These are phyloP conservation scores for Tolypocladium endophyticum DNA, from an alignment of 2,329 filamentous ascomycete genomes.

Conservation along the genomic window DNA sequence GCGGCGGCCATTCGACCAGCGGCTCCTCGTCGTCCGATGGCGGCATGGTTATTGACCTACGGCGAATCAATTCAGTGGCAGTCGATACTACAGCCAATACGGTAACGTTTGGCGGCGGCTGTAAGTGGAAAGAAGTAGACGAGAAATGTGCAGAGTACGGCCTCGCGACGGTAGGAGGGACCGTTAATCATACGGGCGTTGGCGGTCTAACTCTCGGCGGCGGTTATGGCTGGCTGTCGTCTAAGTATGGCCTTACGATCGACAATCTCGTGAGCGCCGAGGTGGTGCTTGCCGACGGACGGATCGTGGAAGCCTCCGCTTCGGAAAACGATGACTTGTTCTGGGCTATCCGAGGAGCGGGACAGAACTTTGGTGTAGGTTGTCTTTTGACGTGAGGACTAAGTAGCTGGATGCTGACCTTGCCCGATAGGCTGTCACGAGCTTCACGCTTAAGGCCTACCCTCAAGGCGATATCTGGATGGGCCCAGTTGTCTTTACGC, in stretches of 20 bases:
- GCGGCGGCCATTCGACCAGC: slow-evolving; percentile 47
- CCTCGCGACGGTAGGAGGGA: slow-evolving; percentile 50
- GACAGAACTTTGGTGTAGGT: slow-evolving; percentile 29
- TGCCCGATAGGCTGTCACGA: slow-evolving; percentile 16
- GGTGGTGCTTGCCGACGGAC: slow-evolving; percentile 27
- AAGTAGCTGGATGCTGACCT: background rate
- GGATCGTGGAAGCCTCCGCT: slow-evolving; percentile 26
- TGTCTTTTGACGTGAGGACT: background rate
- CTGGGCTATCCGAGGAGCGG: slow-evolving; percentile 29
- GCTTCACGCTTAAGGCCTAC: slow-evolving; percentile 22
- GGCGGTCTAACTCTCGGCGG: slow-evolving; percentile 48
- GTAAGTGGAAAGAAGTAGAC: slow-evolving; percentile 44
- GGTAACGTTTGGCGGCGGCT: slow-evolving; percentile 39
- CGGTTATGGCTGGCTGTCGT: slow-evolving; percentile 46
- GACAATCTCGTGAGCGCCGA: slow-evolving; percentile 28
- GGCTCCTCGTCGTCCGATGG: slow-evolving; percentile 36
- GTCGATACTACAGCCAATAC: slow-evolving; percentile 34
- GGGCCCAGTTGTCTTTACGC: slow-evolving; percentile 15
- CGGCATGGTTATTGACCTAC: slow-evolving; percentile 46
- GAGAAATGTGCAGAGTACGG: slow-evolving; percentile 34
- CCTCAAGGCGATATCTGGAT: slow-evolving; percentile 20
- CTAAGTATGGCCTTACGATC: slow-evolving; percentile 38
- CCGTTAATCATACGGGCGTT: slow-evolving; percentile 52
- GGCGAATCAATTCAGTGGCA: slow-evolving; percentile 35
- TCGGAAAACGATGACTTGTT: slow-evolving; percentile 30